Evolutionary conservation across 164 flowering plant species (phyloP), one percentile per base, ranked within the genome.

Genomic region (Magnolia officinalis): DNA sequence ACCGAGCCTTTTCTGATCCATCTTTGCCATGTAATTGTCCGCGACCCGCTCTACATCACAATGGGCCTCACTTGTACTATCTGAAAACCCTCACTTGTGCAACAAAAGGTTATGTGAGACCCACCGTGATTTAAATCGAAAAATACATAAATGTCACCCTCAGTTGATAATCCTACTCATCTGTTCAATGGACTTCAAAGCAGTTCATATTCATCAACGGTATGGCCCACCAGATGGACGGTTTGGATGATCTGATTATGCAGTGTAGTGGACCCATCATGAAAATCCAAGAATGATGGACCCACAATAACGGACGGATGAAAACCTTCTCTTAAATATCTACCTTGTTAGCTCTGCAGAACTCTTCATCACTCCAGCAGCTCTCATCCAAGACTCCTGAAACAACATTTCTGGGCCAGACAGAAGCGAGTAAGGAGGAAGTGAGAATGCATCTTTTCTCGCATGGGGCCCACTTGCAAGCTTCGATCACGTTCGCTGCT

Each of bases 261-360:
- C 14, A 67, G 14, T 18, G 26, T 67, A 13, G 13, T 19, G 31
- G 20, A 6, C 31, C 3, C 29, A 6, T 26, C 4, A 67, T 14
- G 20, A 20, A 67, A 26, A 26, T 13, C 31, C 70, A 67, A 67
- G 20, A 19, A 67, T 19, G 70, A 67, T 37, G 45, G 6, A 37
- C 45, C 45, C 4, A 5, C 45, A 37, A 37, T 37, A 37, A 37
- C 6, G 45, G 45, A 37, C 26, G 4, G 23, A n/a, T 50, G 2
- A n/a, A 6, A 70, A 18, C 7, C 9, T 8, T 5, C 4, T 67
- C 37, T 72, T 13, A 58, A 61, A 14, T 6, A 14, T 6, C 55
- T 67, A 84, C 89, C 87, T 84, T 86, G 75, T 83, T 83, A 51
- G 81, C 82, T 51, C 83, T 75, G 75, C 89, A 86, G 64, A 84